phyloP scores from a whole-genome alignment of 371 early-diverging fungal species.

The Mortierella polycephala region DNA sequence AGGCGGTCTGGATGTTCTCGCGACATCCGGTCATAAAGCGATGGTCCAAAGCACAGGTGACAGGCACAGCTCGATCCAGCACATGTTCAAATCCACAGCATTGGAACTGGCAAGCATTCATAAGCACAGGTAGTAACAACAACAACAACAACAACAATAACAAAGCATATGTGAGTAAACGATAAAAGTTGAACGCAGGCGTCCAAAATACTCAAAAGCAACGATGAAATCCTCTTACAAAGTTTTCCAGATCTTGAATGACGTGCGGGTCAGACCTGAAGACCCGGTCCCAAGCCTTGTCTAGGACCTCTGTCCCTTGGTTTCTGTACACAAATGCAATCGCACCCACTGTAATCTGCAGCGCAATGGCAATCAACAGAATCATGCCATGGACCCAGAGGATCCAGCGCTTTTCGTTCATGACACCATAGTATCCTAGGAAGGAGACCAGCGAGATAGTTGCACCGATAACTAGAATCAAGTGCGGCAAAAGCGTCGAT shows the following conservation, averaged over 20 bases:
- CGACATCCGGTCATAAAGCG: constrained; percentile 45
- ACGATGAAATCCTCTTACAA: constrained; percentile 28
- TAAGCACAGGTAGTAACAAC: background rate
- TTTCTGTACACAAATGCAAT: constrained; percentile 50
- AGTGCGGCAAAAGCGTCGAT: constrained; percentile 49
- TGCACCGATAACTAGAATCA: constrained; percentile 45
- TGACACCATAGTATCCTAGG: constrained; percentile 51
- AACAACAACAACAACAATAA: background rate
- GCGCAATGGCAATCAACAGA: constrained; percentile 42
- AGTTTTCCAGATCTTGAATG: constrained; percentile 41
- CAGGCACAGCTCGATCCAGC: constrained; percentile 45
- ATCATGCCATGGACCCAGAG: constrained; percentile 46
- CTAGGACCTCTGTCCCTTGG: constrained; percentile 44
- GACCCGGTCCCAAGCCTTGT: constrained; percentile 45
- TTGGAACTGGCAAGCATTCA: constrained; percentile 33
- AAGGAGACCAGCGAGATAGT: constrained; percentile 51
- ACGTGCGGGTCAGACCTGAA: constrained; percentile 46
- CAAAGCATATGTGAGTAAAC: background rate
- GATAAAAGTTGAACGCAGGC: background rate
- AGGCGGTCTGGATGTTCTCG: constrained; percentile 46
- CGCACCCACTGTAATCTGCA: constrained; percentile 50
- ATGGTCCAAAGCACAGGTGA: constrained; percentile 46
- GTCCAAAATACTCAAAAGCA: background rate
- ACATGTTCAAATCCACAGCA: constrained; percentile 55
- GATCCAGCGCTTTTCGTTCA: constrained; percentile 54